Base-by-base conservation (phyloP, 2,329 filamentous ascomycete genomes). In the Colletotrichum sp. region DNA sequence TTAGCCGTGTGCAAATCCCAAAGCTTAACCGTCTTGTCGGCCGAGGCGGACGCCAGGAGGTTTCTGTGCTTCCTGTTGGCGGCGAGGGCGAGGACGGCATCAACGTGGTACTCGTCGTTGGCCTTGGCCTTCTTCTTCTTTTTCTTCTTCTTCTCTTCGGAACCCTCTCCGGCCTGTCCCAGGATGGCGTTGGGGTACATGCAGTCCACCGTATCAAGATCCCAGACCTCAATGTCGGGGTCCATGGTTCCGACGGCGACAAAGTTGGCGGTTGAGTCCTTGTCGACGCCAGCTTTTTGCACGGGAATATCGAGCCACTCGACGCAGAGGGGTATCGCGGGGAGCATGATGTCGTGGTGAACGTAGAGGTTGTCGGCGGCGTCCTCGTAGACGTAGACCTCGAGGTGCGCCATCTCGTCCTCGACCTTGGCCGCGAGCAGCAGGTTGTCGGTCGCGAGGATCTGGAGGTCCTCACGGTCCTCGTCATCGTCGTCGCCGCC, bases 281-380 rank as follows among this genome's bases (percentile, higher is more conserved):
- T 91, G 57, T 91, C 90, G 7, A 90, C 86, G 62, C 85, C 87
- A 13, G 89, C 86, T 83, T 95, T 95, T 79, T 94, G 94, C 44
- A 98, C 95, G n/a, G 95, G 94, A 72, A 98, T 90, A 83, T 98
- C 95, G 60, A 99, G 87, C 97, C 97, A 99, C 87, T 99, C 97
- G 55, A 99, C 91, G 82, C 95, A 97, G 8, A 99, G 92, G 13
- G 97, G 97, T 82, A 99, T 98, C 28, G 96, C 96, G 36, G 97
- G 97, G 72, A 99, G 91, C 96, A 99, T 99, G 81, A 99, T 98
- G 85, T 99, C 97, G 90, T 99, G 97, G 87, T 99, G 97, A 28
- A 99, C 96, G 85, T 99, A 99, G 77, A 99, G 93, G 84, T 99
- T 99, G 86, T 99, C 97, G 60, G 94, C 95, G 77, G 92, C 92